Evolutionary conservation across 306 rosid genomes (phyloP).

Genomic region (Cicer yamashitae): DNA sequence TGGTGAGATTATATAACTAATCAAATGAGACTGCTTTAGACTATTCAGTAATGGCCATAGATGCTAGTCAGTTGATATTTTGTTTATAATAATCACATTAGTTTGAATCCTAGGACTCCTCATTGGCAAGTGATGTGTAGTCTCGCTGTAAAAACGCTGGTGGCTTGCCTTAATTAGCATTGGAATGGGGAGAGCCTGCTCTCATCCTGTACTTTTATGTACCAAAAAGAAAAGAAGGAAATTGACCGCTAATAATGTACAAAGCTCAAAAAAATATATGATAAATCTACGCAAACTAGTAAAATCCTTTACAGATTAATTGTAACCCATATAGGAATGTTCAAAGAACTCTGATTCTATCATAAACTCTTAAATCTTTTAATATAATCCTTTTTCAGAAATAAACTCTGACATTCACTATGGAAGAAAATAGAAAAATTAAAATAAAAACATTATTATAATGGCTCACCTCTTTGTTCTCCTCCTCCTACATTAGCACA

Average conservation of each 20-base stretch:
- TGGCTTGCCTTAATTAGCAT: neutral
- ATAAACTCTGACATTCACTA: neutral
- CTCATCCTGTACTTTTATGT: neutral
- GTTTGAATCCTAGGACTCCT: constrained; percentile 31
- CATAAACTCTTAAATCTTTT: neutral
- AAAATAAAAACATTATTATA: neutral
- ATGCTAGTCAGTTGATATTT: constrained; percentile 5
- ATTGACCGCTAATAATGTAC: neutral
- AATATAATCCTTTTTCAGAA: neutral
- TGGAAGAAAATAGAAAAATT: neutral
- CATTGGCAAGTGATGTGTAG: neutral
- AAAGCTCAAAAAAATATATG: neutral
- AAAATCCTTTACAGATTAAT: constrained; percentile 18
- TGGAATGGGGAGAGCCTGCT: neutral
- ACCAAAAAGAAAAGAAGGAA: neutral
- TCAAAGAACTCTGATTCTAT: neutral
- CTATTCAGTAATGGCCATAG: neutral
- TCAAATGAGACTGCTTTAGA: constrained; percentile 19
- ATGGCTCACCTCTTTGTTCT: constrained; percentile 21
- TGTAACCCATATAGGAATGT: constrained; percentile 28
- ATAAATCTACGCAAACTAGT: constrained; percentile 11
- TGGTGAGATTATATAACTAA: constrained; percentile 4
- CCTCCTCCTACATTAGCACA: constrained; percentile 23
- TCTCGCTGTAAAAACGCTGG: neutral
- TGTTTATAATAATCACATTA: constrained; percentile 2